These are phyloP conservation scores for Coffea canephora DNA, from an alignment of 257 asterid genomes.

Conservation along the genomic window DNA sequence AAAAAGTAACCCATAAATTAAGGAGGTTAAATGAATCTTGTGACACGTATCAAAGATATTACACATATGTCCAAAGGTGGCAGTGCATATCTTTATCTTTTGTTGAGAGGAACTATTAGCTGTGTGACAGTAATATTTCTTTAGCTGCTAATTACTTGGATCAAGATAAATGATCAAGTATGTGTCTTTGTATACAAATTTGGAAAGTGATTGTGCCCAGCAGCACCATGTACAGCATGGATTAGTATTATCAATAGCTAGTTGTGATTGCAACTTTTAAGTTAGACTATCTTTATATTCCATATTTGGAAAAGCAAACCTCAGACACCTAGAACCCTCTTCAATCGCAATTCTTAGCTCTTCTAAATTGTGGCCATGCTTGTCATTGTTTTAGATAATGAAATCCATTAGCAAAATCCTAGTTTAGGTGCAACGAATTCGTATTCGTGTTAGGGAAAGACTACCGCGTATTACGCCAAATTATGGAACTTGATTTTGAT, in stretches of 20 bases:
- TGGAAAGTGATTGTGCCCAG: slow-evolving; percentile 20
- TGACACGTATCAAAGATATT: background rate
- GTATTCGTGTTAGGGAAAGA: background rate
- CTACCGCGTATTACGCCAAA: background rate
- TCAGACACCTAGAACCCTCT: slow-evolving; percentile 12
- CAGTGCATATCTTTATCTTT: background rate
- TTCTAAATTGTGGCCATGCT: background rate
- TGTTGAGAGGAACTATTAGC: background rate
- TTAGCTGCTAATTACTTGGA: slow-evolving; percentile 12
- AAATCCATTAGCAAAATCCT: slow-evolving; percentile 7
- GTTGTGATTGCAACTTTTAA: slow-evolving; percentile 15
- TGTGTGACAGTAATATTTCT: slow-evolving; percentile 4
- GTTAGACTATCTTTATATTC: slow-evolving; percentile 15
- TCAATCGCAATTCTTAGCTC: slow-evolving; percentile 13
- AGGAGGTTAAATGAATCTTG: background rate
- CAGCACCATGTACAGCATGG: slow-evolving; percentile 7
- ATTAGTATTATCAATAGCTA: background rate
- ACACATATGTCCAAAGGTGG: background rate
- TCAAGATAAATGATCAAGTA: slow-evolving; percentile 24
- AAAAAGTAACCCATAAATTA: background rate
- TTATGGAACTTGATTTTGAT: background rate
- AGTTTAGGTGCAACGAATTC: slow-evolving; percentile 6
- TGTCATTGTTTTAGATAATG: slow-evolving; percentile 11
- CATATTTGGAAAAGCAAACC: slow-evolving; percentile 13
- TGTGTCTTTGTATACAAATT: slow-evolving; percentile 18